Evolutionary conservation across 108 stramenopile species (phyloP).

Genomic region (Cyclostephanos invisitatus): DNA sequence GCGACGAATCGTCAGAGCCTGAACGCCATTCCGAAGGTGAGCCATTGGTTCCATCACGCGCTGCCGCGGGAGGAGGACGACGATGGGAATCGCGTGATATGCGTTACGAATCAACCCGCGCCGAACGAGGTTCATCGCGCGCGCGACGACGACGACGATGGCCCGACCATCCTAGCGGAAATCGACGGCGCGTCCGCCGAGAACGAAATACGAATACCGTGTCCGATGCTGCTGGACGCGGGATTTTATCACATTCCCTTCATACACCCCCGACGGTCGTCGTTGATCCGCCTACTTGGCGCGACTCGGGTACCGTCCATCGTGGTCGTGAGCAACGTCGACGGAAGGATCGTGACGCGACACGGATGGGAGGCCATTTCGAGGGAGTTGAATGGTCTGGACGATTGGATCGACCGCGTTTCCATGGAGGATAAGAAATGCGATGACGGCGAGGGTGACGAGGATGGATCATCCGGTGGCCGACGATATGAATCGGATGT

Average conservation of each 20-base stretch:
- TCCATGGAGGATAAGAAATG: slow-evolving; percentile 11
- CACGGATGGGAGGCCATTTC: slow-evolving; percentile 48
- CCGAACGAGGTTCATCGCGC: not conserved
- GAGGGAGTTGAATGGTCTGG: slow-evolving; percentile 28
- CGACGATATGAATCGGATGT: slow-evolving; percentile 33
- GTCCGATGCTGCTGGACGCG: slow-evolving; percentile 17
- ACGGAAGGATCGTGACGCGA: slow-evolving; percentile 40
- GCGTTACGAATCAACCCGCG: slow-evolving; percentile 38
- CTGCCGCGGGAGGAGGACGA: not conserved
- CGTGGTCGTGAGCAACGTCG: slow-evolving; percentile 32
- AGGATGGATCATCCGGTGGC: not conserved
- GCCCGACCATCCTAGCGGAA: not conserved
- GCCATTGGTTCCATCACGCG: slow-evolving; percentile 41
- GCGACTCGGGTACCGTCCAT: slow-evolving; percentile 37
- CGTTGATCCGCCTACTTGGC: slow-evolving; percentile 28
- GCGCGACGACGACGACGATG: not conserved
- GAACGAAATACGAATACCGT: not conserved
- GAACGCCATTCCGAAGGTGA: slow-evolving; percentile 30
- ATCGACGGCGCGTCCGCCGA: too few species aligned
- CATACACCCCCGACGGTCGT: slow-evolving; percentile 16
- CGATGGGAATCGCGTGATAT: slow-evolving; percentile 34
- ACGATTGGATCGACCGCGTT: slow-evolving; percentile 30
- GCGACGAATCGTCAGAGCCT: slow-evolving; percentile 44
- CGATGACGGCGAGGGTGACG: slow-evolving; percentile 1
- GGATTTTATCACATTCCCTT: slow-evolving; percentile 44